These are phyloP conservation scores for Trichoderma koningii DNA, from an alignment of 2,329 filamentous ascomycete genomes.

Conservation along the genomic window DNA sequence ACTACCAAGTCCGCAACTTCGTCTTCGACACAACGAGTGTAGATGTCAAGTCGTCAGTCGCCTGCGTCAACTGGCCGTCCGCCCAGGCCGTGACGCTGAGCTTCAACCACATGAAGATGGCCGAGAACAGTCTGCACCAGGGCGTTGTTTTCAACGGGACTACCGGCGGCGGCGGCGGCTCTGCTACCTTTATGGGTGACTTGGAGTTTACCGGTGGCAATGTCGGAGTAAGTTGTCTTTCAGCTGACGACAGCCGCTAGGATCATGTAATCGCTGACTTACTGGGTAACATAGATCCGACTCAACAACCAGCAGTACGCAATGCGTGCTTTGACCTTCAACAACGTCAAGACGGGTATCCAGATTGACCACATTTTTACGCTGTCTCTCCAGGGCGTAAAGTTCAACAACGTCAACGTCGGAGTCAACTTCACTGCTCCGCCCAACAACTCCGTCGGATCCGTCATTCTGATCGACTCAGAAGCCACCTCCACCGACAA, in stretches of 20 bases:
- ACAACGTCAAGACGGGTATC: constrained; percentile 29
- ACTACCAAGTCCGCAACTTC: constrained; percentile 28
- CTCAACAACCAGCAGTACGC: constrained; percentile 29
- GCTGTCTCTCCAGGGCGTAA: constrained; percentile 26
- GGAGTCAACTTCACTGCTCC: constrained; percentile 28
- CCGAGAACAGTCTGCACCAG: constrained; percentile 25
- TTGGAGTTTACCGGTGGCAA: constrained; percentile 24
- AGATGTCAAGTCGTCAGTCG: constrained; percentile 17
- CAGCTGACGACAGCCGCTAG: accelerated
- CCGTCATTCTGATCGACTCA: constrained; percentile 27
- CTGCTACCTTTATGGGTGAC: constrained; percentile 29
- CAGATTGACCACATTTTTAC: constrained; percentile 27
- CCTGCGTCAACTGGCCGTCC: constrained; percentile 29
- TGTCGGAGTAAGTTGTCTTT: constrained; percentile 17
- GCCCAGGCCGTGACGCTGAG: constrained; percentile 28
- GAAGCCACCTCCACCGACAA: constrained; percentile 25
- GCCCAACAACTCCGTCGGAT: constrained; percentile 27
- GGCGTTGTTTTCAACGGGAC: constrained; percentile 29
- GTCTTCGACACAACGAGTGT: constrained; percentile 28
- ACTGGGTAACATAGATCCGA: constrained; percentile 10
- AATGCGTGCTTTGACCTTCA: constrained; percentile 25
- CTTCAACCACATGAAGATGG: constrained; percentile 27
- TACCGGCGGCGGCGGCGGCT: constrained; percentile 26
- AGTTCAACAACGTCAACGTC: constrained; percentile 26
- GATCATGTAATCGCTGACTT: not conserved